These are phyloP conservation scores for Pleurotus tuoliensis DNA, from an alignment of 768 basidiomycete species.

Conservation along the genomic window DNA sequence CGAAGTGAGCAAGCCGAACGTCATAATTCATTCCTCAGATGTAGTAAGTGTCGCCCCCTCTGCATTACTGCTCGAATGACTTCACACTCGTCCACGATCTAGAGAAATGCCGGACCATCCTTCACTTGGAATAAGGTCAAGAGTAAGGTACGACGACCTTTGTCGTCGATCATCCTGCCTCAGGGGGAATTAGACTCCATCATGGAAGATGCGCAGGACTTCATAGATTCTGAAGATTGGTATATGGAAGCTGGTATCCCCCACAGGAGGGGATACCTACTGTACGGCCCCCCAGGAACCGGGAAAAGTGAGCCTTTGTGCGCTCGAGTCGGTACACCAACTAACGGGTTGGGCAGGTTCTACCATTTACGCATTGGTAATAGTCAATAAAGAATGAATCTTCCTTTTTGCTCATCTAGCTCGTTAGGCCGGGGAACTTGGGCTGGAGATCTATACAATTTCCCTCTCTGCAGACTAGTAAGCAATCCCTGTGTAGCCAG, in stretches of 20 bases:
- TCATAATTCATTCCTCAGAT: conserved; percentile 35
- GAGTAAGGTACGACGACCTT: conserved; percentile 42
- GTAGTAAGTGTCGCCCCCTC: conserved; percentile 19
- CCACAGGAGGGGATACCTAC: conserved; percentile 51
- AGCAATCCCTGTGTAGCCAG: conserved; percentile 9
- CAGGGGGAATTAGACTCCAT: conserved; percentile 42
- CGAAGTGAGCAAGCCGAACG: conserved; percentile 35
- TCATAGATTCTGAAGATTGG: conserved; percentile 50
- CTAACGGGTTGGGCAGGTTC: conserved; percentile 27
- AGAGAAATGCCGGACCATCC: conserved; percentile 33
- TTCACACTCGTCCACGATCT: not conserved
- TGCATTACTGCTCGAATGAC: not conserved
- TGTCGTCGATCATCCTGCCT: conserved; percentile 51
- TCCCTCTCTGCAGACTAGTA: conserved; percentile 47
- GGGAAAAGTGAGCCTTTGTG: conserved; percentile 44
- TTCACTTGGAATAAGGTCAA: conserved; percentile 43
- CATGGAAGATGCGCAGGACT: conserved; percentile 48
- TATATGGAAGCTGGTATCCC: conserved; percentile 55
- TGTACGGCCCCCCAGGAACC: conserved; percentile 58
- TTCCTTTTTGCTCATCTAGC: not conserved
- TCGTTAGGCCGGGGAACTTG: conserved; percentile 55
- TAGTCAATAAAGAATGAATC: not conserved
- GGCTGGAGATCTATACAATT: conserved; percentile 77
- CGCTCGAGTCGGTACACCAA: too few species aligned
- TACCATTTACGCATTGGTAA: conserved; percentile 50